Evolutionary conservation across 495 filamentous ascomycete genomes (phyloP), one percentile per base, ranked within the genome.

Genomic region (Aspergillus biplanus): DNA sequence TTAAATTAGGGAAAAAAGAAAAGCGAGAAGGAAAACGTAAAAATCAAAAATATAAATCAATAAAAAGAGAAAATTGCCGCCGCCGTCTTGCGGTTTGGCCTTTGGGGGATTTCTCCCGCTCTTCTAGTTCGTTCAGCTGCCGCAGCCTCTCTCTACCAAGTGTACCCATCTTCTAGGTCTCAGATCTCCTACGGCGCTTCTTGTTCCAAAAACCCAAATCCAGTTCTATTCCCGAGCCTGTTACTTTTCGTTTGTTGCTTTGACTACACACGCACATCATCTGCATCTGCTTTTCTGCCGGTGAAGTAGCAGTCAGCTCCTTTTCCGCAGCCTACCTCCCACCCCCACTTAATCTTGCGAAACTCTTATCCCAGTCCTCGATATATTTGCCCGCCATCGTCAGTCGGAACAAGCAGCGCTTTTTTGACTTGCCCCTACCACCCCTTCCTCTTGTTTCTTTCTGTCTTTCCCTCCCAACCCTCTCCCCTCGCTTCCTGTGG

Each of bases 331-430:
- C 59, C 63, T 55, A 54, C 61, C 62, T 55, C 59, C 57, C 18
- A 60, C 67, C 63, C 63, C 61, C 60, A 59, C 64, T 63, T 57
- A 56, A 58, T 61, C 47, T 61, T 66, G 47, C 65, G 63, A 67
- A 65, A 65, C 55, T 64, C 52, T 63, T 62, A 59, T 63, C 49
- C 27, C 37, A 52, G 57, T 6, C 61, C 46, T 66, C 62, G 53
- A 69, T 63, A 68, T 66, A 62, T 66, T 64, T 52, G 59, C 64
- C 62, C 56, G 62, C 61, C 58, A 61, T 65, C 59, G 48, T 61
- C 58, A 44, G 55, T 48, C 54, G 15, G 35, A 42, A 27, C 42
- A 57, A 63, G 44, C 65, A 47, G 56, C 49, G 52, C 49, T 47
- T 59, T 42, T 44, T 49, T 11, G 11, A 62, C 33, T 56, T 35